phyloP scores from a whole-genome alignment of 768 basidiomycete species.

The Leccinum incarnatum region DNA sequence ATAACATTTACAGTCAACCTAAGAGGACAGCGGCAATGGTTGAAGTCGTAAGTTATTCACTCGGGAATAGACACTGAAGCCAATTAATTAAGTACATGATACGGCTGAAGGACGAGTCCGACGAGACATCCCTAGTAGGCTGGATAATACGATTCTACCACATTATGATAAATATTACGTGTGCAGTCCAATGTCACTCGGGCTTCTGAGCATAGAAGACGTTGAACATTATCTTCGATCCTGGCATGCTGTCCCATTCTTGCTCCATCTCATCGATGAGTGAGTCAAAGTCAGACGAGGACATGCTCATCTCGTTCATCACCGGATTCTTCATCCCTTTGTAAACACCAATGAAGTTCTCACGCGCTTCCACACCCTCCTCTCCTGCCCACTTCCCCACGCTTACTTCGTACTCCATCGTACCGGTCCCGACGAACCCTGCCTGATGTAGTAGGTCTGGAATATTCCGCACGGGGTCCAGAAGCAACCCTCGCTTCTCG shows the following conservation, averaged over 20 bases:
- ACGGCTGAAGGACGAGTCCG: too few relatives aligned
- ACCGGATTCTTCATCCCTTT: not conserved
- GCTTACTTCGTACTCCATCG: not conserved
- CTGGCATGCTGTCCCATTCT: not conserved
- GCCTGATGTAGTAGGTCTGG: not conserved
- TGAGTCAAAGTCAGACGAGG: not conserved
- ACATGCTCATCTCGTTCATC: not conserved
- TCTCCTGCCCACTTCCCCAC: not conserved
- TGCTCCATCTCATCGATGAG: not conserved
- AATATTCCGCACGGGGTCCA: not conserved
- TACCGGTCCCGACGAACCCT: not conserved
- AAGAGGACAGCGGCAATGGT: too few relatives aligned
- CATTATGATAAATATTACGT: not conserved
- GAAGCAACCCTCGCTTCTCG: not conserved
- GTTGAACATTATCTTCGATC: not conserved
- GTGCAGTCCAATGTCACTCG: not conserved
- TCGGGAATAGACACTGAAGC: not conserved
- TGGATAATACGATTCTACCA: not conserved
- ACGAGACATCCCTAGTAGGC: not conserved
- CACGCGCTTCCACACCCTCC: not conserved
- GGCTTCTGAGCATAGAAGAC: not conserved
- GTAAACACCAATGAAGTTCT: not conserved
- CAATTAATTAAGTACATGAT: not conserved
- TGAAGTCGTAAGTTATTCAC: not conserved
- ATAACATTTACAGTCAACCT: not conserved